Base-by-base conservation (phyloP, 2,329 filamentous ascomycete genomes). In the Paracoccidioides lutzii region DNA sequence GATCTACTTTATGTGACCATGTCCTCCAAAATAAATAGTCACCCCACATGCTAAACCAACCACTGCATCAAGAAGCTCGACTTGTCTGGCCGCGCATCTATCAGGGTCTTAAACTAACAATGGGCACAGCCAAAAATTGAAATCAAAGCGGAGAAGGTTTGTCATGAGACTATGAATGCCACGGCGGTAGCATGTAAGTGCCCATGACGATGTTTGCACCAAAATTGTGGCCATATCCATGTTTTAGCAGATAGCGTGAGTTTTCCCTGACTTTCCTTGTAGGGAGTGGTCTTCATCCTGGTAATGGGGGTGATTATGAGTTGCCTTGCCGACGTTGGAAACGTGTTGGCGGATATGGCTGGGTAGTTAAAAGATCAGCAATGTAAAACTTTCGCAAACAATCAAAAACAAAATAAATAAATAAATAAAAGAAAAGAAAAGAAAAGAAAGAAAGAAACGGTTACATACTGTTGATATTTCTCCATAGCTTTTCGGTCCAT, bases 231-330 rank as follows among this genome's bases (percentile, higher is more conserved):
- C 37, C 46, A 49, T 9, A 52, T 22, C 32, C 10, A 30, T 42
- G 22, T n/a, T 53, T 7, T 54, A 95, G 73, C 90, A 96, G 57
- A 94, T 77, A 42, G 82, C 84, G 71, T 95, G 90, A 1, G 89
- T 91, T 81, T 96, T 96, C 55, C 89, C 90, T 57, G 82, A 81
- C 81, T 93, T 90, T 14, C 88, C 90, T 74, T 95, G 88, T 62
- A 97, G 74, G 56, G 86, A 91, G 72, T 97, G 91, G 63, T 81
- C 81, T 75, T 95, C 90, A 60, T 85, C 81, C 73, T 84, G 70
- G 66, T 79, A 85, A 48, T 77, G 69, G 3, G 64, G 57, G 59
- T 75, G 73, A 41, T 66, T 78, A 59, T 82, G 77, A 54, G 72
- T 77, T 32, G 76, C 69, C 67, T 80, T 80, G 48, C 75, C 75